Evolutionary conservation across 2,329 filamentous ascomycete species (phyloP), one percentile per base, ranked within the genome.

Genomic region (Chaetomium sp.): DNA sequence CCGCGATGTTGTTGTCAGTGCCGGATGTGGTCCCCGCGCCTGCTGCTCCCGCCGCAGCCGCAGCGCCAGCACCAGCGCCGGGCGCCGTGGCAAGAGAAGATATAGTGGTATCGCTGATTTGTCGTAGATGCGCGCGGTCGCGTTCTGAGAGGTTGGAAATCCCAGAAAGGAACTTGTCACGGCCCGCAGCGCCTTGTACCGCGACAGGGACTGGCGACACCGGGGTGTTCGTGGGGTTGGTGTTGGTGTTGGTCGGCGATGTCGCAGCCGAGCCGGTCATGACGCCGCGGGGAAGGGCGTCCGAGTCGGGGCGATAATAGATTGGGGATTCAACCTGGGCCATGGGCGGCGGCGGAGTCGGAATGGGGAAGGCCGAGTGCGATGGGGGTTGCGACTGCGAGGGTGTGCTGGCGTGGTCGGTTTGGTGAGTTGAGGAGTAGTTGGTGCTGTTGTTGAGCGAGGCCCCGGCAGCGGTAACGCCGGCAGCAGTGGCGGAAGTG

Each of bases 81-180:
- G 38, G 47, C 36, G 44, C 56, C 49, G 58, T 58, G 3, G 59
- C 60, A 1, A 62, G 66, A 37, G 71, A 72, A 55, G 68, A 71
- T 32, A 75, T 70, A 2, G 72, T 75, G 1, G 66, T 65, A 57
- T 74, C 72, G 64, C 74, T 76, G 45, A 72, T 67, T 41, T 75
- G 69, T 1, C 75, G 69, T 52, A 75, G 60, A 54, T 77, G 75
- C 9, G 67, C 57, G 10, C 68, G 61, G 27, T 76, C 71, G 8
- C 69, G 66, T 40, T 75, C 72, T 61, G 71, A 75, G 34, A 76
- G 59, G 35, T 68, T 68, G 12, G 73, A 76, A 12, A 76, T 63
- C 51, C 69, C 71, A n/a, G 73, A 75, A 38, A 67, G 65, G 33
- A 70, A 63, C 40, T 65, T 64, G 45, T 65, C 63, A 33, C 64